These are phyloP conservation scores for Eucommia ulmoides DNA, from an alignment of 257 asterid genomes.

Conservation along the genomic window DNA sequence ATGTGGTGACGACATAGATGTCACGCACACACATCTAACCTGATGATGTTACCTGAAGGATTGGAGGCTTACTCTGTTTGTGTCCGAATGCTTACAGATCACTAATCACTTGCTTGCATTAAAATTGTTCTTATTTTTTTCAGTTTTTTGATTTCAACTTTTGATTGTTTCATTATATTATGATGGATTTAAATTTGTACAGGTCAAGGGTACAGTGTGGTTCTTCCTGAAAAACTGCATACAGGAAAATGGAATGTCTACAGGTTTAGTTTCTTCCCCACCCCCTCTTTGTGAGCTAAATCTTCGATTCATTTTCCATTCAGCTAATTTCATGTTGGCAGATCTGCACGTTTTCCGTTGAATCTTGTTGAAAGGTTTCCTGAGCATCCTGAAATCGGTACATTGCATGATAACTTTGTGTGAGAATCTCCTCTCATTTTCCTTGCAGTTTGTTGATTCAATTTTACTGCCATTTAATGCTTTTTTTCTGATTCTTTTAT, in stretches of 20 bases:
- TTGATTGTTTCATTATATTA: slow-evolving; percentile 7
- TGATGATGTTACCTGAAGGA: background rate
- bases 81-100: too few species aligned
- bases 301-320: slow-evolving; percentile 4
- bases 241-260: slow-evolving; percentile 95
- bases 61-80: background rate
- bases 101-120: too few species aligned
- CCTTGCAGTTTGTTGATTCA: slow-evolving; percentile 4
- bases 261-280: too few species aligned
- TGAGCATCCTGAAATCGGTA: slow-evolving; percentile 72
- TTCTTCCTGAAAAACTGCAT: slow-evolving; percentile 87
- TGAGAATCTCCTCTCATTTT: slow-evolving; percentile 24
- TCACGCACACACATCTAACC: background rate
- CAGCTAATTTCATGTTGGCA: slow-evolving; percentile 20
- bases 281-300: too few species aligned
- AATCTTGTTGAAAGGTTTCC: slow-evolving; percentile 60
- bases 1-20: too few species aligned
- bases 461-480: slow-evolving; percentile 6
- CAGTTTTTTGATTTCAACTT: background rate
- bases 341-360: slow-evolving; percentile 74
- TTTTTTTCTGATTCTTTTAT: background rate
- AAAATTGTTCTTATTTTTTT: background rate
- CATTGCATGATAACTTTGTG: slow-evolving; percentile 87
- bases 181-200: slow-evolving; percentile 17
- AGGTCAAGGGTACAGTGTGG: slow-evolving; percentile 74